Percentiles rank a stretch among this genome's conserved stretches.
Conservation (phyloP, 2,329 filamentous ascomycete species). For the Sporothrix phasma region DNA sequence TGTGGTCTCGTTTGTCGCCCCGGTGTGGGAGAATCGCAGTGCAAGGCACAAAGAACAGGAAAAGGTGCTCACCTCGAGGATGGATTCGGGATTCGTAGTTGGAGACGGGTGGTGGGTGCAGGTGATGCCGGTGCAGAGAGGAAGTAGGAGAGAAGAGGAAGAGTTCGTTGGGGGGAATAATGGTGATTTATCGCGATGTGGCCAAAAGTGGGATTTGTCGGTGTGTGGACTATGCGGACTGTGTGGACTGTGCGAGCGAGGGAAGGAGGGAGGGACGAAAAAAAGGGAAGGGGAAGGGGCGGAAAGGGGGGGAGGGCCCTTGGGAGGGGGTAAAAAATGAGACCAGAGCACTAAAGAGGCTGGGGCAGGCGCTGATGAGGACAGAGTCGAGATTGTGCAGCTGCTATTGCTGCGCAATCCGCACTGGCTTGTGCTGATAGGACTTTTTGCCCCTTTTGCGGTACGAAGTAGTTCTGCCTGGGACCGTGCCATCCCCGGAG, state of each 20-base stretch:
- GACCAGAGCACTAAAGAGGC: slow-evolving; percentile 7
- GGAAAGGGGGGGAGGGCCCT: neutral
- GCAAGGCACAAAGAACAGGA: neutral
- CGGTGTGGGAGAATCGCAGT: neutral
- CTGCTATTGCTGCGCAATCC: neutral
- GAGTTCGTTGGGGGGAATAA: slow-evolving; percentile 12
- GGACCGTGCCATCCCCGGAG: neutral
- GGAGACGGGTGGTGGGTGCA: neutral
- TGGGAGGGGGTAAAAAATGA: slow-evolving; percentile 1
- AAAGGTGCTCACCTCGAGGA: slow-evolving; percentile 11
- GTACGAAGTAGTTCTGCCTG: slow-evolving; percentile 1
- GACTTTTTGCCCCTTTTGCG: neutral
- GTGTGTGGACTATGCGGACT: slow-evolving; percentile 18
- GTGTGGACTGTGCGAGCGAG: slow-evolving; percentile 17
- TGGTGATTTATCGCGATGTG: slow-evolving; percentile 21
- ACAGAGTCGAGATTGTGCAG: neutral
- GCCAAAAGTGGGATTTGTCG: slow-evolving; percentile 22
- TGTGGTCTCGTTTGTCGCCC: neutral
- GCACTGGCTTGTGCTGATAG: neutral
- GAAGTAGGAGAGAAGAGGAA: slow-evolving; percentile 5
- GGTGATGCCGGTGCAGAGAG: slow-evolving; percentile 5
- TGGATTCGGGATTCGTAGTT: slow-evolving; percentile 1
- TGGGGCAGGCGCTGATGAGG: neutral
- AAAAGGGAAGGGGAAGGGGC: slow-evolving; percentile 6
- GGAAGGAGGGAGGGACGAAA: slow-evolving; percentile 10